phyloP scores from a whole-genome alignment of 345 rosid species.

The Nephelium lappaceum region DNA sequence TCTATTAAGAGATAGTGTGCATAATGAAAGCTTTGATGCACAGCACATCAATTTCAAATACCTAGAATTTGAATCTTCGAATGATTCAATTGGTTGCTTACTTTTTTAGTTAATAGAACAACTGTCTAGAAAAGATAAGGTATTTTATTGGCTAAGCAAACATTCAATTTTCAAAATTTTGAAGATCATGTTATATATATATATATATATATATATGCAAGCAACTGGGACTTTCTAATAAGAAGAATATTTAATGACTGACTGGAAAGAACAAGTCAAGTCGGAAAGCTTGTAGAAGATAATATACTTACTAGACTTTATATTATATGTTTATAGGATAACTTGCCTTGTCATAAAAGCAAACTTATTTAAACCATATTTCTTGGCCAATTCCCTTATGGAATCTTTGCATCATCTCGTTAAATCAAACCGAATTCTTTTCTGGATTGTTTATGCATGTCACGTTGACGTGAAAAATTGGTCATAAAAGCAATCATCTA shows the following conservation, averaged over 20 bases:
- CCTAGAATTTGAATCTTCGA: background rate
- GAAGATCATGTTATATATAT: background rate
- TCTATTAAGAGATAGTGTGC: no score
- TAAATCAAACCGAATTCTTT: background rate
- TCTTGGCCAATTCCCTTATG: conserved; percentile 17
- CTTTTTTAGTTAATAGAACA: background rate
- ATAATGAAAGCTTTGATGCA: no score
- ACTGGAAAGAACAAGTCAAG: conserved; percentile 1
- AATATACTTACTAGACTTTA: background rate
- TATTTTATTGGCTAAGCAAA: background rate
- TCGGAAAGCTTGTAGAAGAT: background rate
- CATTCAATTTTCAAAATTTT: background rate
- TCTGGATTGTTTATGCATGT: background rate
- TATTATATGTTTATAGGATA: background rate
- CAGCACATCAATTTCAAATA: background rate
- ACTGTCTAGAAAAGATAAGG: background rate
- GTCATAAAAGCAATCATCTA: no score
- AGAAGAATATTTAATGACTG: background rate
- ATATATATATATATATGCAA: no score
- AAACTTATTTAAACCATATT: background rate
- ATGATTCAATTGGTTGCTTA: background rate
- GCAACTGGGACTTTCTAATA: background rate
- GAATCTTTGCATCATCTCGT: background rate
- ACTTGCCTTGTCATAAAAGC: conserved; percentile 23
- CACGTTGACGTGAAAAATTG: no score